Evolutionary conservation across 768 basidiomycete genomes (phyloP).

Genomic region (Auricularia cornea): DNA sequence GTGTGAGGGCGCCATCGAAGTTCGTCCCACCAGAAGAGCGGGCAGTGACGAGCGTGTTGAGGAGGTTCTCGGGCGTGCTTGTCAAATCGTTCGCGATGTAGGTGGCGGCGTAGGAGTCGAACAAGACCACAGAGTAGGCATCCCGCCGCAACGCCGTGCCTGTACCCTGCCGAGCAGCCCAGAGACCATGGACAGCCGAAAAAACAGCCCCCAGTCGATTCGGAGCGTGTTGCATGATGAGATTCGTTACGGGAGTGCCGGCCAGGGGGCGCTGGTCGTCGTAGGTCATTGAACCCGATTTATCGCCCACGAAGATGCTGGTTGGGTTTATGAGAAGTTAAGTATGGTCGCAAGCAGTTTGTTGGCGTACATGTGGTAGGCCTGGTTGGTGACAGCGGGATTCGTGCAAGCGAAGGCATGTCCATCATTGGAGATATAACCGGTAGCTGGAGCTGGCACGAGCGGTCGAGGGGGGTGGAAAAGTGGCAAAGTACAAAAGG

Average conservation of each 20-base stretch:
- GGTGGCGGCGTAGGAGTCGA: slow-evolving; percentile 17
- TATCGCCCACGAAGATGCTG: slow-evolving; percentile 44
- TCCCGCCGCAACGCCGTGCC: slow-evolving; percentile 32
- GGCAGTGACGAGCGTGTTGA: slow-evolving; percentile 29
- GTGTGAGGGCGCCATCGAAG: slow-evolving; percentile 32
- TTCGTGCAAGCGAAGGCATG: slow-evolving; percentile 48
- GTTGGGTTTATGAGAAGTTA: background rate
- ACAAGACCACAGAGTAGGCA: slow-evolving; percentile 50
- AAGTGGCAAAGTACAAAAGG: slow-evolving; percentile 45
- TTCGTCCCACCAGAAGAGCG: slow-evolving; percentile 32
- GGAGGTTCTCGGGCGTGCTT: slow-evolving; percentile 36
- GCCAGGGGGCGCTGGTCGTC: slow-evolving; percentile 38
- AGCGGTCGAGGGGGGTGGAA: slow-evolving; percentile 37
- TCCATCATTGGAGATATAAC: slow-evolving; percentile 49
- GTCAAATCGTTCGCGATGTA: slow-evolving; percentile 38
- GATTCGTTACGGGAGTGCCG: slow-evolving; percentile 32
- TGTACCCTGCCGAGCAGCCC: slow-evolving; percentile 41
- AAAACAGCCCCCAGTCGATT: slow-evolving; percentile 54
- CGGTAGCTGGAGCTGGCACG: slow-evolving; percentile 11
- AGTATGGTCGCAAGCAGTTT: background rate
- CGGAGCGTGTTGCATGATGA: slow-evolving; percentile 11
- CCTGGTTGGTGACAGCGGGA: slow-evolving; percentile 42
- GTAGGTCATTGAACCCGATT: slow-evolving; percentile 43
- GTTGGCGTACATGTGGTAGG: slow-evolving; percentile 49
- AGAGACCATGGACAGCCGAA: slow-evolving; percentile 47